A percentile compares a stretch with the other conserved stretches of the same genome.
Conservation (phyloP, 495 filamentous ascomycete genomes). For the Aspergillus baeticus region DNA sequence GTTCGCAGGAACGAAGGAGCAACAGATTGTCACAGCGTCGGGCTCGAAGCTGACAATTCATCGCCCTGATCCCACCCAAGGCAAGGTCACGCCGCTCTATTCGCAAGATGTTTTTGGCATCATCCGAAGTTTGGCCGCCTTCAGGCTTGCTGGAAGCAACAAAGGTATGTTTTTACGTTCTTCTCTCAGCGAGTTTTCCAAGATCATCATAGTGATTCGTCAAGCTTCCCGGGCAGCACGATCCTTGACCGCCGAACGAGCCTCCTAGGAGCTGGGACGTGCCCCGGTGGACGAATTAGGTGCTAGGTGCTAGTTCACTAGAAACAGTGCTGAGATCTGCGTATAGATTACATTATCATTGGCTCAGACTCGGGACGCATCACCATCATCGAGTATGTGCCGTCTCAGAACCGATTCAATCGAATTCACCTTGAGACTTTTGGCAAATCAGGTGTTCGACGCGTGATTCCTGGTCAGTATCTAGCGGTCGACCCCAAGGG, state of each 20-base stretch:
- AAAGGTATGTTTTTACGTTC: slow-evolving; percentile 75
- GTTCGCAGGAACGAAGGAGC: slow-evolving; percentile 91
- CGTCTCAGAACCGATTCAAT: slow-evolving; percentile 82
- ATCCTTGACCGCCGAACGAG: slow-evolving; percentile 36
- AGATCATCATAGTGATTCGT: slow-evolving; percentile 92
- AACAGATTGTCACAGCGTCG: slow-evolving; percentile 93
- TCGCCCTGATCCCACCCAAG: slow-evolving; percentile 78
- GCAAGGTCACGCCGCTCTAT: slow-evolving; percentile 79
- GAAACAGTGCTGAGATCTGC: slow-evolving; percentile 58
- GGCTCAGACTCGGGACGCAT: slow-evolving; percentile 95
- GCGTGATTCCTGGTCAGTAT: slow-evolving; percentile 94
- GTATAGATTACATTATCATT: slow-evolving; percentile 91
- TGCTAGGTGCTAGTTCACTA: slow-evolving; percentile 27
- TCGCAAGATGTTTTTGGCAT: slow-evolving; percentile 96
- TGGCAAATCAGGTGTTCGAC: slow-evolving; percentile 92
- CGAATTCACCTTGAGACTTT: slow-evolving; percentile 94
- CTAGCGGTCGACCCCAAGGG: slow-evolving; percentile 93
- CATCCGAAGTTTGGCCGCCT: slow-evolving; percentile 81
- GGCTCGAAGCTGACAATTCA: slow-evolving; percentile 87
- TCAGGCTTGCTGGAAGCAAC: slow-evolving; percentile 85
- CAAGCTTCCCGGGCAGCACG: slow-evolving; percentile 63
- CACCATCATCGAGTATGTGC: slow-evolving; percentile 88
- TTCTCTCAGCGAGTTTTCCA: slow-evolving; percentile 43
- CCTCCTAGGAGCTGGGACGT: slow-evolving; percentile 35
- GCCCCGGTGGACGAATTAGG: slow-evolving; percentile 45